These are phyloP conservation scores for Phaffomyces thermotolerans DNA, from an alignment of 805 yeast genomes.

Conservation along the genomic window DNA sequence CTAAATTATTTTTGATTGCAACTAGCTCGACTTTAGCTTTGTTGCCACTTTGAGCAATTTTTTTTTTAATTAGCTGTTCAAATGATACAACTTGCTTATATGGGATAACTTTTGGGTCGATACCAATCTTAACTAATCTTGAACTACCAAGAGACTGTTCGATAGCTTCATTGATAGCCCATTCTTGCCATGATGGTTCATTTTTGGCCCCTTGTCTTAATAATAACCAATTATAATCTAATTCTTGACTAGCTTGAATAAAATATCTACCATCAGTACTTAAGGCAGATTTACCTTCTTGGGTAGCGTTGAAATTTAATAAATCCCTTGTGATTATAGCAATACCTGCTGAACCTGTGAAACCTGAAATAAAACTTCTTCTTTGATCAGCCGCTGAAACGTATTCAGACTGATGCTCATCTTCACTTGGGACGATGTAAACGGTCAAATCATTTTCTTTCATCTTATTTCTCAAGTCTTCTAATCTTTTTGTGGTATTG, in stretches of 20 bases:
- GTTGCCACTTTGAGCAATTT: constrained; percentile 21
- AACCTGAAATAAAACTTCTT: constrained; percentile 76
- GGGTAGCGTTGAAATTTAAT: constrained; percentile 32
- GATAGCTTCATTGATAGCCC: constrained; percentile 52
- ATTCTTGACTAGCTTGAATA: constrained; percentile 79
- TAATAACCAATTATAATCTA: constrained; percentile 72
- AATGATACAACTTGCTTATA: constrained; percentile 30
- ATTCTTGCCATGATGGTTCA: constrained; percentile 72
- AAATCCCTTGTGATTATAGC: constrained; percentile 66
- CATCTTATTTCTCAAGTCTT: constrained; percentile 58
- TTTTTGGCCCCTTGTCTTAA: constrained; percentile 75
- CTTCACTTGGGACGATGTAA: constrained; percentile 80
- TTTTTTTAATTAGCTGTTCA: constrained; percentile 22
- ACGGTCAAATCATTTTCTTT: constrained; percentile 54
- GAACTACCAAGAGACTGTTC: constrained; percentile 35
- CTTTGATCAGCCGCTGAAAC: constrained; percentile 77
- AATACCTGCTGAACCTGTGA: constrained; percentile 89
- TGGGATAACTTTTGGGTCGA: constrained; percentile 73
- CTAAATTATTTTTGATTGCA: constrained; percentile 54
- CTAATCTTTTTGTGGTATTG: constrained; percentile 54
- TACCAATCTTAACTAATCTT: constrained; percentile 54
- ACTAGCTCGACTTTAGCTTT: constrained; percentile 37
- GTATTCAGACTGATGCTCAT: constrained; percentile 90
- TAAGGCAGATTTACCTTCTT: constrained; percentile 64
- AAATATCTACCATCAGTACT: constrained; percentile 95